phyloP scores from a whole-genome alignment of 2,329 filamentous ascomycete genomes.

The Aureobasidium leucospermi region DNA sequence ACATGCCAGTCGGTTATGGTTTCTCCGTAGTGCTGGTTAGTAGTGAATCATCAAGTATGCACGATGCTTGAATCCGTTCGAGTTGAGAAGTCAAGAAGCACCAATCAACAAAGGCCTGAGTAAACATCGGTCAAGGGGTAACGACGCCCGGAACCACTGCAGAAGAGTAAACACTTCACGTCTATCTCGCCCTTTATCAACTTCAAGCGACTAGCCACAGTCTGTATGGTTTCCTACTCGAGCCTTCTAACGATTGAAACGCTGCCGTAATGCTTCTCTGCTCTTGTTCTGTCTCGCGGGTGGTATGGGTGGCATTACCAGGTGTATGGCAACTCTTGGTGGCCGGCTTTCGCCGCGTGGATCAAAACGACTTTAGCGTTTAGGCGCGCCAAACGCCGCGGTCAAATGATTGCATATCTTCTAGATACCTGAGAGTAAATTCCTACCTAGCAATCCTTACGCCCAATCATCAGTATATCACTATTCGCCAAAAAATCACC shows the following conservation, averaged over 20 bases:
- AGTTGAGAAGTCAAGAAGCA: neutral
- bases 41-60: neutral
- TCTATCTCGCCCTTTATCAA: too few relatives aligned
- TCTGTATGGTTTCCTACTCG: too few relatives aligned
- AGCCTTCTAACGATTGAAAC: too few relatives aligned
- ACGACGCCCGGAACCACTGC: neutral
- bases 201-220: too few relatives aligned
- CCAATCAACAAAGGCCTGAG: constrained; percentile 3
- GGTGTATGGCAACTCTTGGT: neutral
- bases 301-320: neutral
- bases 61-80: neutral
- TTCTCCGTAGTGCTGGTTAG: neutral
- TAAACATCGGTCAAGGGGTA: constrained; percentile 13
- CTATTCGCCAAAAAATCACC: neutral
- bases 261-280: too few relatives aligned
- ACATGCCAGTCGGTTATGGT: constrained; percentile 11
- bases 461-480: neutral
- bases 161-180: too few relatives aligned
- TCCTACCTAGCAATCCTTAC: neutral
- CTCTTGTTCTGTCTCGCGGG: too few relatives aligned
- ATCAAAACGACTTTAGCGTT: neutral
- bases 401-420: neutral
- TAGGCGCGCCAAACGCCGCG: neutral
- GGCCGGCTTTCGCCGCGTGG: neutral
- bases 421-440: neutral